A percentile compares a stretch with the other conserved stretches of the same genome.
phyloP scores from a whole-genome alignment of 305 asterid species.

The Ajuga reptans region DNA sequence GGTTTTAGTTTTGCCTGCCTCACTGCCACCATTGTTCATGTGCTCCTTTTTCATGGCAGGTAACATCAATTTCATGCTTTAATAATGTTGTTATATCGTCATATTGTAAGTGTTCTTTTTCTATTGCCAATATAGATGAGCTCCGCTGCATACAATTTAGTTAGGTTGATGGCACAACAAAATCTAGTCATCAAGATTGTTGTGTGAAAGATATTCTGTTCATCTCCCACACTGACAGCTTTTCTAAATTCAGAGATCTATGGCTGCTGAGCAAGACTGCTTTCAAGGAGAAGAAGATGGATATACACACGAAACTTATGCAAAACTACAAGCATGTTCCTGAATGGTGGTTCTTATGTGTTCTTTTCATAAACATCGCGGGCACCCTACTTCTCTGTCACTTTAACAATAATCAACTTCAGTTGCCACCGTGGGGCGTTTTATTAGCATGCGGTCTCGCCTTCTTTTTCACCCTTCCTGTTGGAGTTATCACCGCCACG shows the following conservation, averaged over 20 bases:
- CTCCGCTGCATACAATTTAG: not conserved
- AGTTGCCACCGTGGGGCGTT: conserved; percentile 96
- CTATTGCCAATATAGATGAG: not conserved
- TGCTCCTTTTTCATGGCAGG: conserved; percentile 81
- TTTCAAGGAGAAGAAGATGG: conserved; percentile 58
- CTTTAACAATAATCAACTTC: conserved; percentile 58
- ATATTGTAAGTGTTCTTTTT: not conserved
- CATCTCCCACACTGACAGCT: conserved; percentile 12
- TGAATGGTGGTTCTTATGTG: conserved; percentile 77
- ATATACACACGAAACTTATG: conserved; percentile 84
- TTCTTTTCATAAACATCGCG: conserved; percentile 50
- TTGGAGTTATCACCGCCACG: conserved; percentile 84
- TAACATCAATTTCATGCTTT: conserved; percentile 24
- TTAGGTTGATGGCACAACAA: not conserved
- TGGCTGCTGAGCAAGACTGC: conserved; percentile 75
- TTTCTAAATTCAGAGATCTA: conserved; percentile 42
- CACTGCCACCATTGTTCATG: conserved; percentile 84
- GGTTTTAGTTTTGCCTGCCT: conserved; percentile 91
- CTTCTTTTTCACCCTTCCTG: conserved; percentile 76
- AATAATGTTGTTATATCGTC: not conserved
- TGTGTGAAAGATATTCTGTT: not conserved
- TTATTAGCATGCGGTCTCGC: conserved; percentile 73
- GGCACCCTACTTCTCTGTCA: conserved; percentile 67
- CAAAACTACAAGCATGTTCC: conserved; percentile 76
- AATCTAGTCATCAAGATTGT: not conserved